Conservation (phyloP, 257 asterid genomes). For the Solanum medicagineum region DNA sequence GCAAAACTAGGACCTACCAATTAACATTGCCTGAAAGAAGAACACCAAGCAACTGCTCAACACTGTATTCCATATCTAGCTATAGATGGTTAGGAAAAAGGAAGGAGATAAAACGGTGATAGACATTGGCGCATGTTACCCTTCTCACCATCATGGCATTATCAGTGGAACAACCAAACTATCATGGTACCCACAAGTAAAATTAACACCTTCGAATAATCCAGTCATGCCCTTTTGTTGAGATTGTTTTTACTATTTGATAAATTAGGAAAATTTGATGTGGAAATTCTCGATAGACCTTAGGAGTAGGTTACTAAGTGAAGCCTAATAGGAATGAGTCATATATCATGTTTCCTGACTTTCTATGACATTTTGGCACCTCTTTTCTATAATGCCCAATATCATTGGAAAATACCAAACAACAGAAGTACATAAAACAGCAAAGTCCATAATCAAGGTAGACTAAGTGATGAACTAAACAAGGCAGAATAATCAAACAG, state of each 20-base stretch:
- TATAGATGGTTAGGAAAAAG: not conserved
- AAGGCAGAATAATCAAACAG: not conserved
- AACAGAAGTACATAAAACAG: not conserved
- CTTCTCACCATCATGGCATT: not conserved
- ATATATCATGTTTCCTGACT: not conserved
- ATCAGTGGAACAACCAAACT: not conserved
- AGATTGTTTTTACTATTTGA: not conserved
- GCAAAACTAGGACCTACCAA: not conserved
- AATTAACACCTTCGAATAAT: not conserved
- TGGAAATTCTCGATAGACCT: not conserved
- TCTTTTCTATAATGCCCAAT: not conserved
- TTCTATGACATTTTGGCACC: not conserved
- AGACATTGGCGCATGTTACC: not conserved
- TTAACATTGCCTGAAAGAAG: not conserved
- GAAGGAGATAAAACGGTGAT: not conserved
- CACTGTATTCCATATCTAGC: not conserved
- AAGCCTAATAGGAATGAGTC: not conserved
- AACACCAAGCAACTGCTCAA: not conserved
- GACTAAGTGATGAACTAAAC: not conserved
- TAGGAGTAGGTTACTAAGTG: not conserved
- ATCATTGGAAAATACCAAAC: not conserved
- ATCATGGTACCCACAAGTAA: not conserved
- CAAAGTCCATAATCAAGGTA: not conserved
- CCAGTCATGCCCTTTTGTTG: not conserved
- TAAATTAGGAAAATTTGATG: not conserved